Conservation (phyloP, 495 filamentous ascomycete species). For the Penicillium argentinense region DNA sequence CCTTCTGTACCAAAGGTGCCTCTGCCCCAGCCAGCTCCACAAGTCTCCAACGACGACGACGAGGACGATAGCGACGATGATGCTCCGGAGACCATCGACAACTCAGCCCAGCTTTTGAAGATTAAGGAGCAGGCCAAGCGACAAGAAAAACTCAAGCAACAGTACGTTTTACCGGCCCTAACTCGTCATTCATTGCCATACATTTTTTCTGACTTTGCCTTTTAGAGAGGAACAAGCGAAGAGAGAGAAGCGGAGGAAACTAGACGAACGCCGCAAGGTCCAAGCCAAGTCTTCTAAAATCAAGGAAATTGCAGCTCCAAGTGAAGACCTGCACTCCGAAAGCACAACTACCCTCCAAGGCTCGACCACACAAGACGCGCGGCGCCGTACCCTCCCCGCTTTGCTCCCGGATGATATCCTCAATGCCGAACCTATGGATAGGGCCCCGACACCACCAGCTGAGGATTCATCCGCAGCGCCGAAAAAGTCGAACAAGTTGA, state of each 20-base stretch:
- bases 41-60: constrained; percentile 22
- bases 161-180: constrained; percentile 25
- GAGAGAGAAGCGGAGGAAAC: constrained; percentile 48
- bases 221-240: constrained; percentile 44
- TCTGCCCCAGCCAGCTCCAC: constrained; percentile 20
- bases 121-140: constrained; percentile 44
- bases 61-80: constrained; percentile 43
- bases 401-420: constrained; percentile 55
- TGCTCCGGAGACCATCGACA: constrained; percentile 52
- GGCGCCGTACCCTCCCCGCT: constrained; percentile 43
- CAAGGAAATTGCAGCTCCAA: constrained; percentile 29
- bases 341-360: constrained; percentile 45
- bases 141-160: constrained; percentile 35
- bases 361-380: constrained; percentile 38
- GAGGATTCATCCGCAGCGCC: constrained; percentile 25
- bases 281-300: constrained; percentile 42
- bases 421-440: constrained; percentile 41
- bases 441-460: constrained; percentile 41
- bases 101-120: constrained; percentile 41
- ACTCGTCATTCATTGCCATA: not conserved
- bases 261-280: constrained; percentile 47
- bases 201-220: constrained; percentile 18
- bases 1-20: constrained; percentile 30
- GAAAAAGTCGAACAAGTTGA: constrained; percentile 45
- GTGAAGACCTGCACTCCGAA: constrained; percentile 39